Evolutionary conservation across 768 basidiomycete species (phyloP).

Genomic region (Tylopilus balloui): DNA sequence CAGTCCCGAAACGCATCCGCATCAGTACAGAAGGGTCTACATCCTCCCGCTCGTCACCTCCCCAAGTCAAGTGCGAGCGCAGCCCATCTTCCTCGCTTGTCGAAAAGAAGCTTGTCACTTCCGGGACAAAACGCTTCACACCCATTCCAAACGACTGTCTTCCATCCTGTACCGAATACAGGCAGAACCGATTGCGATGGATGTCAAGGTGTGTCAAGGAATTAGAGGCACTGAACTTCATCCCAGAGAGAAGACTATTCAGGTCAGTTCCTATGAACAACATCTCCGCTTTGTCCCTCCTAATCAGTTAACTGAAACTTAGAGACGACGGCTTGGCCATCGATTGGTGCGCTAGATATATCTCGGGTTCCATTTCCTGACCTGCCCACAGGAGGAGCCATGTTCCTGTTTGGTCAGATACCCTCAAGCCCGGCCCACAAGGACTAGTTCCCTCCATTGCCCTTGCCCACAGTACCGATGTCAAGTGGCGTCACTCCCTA

Average conservation of each 20-base stretch:
- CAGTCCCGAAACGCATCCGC: conserved; percentile 12
- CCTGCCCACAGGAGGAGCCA: conserved; percentile 23
- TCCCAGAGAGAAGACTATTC: conserved; percentile 23
- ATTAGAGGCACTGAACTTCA: conserved; percentile 17
- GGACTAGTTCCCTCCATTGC: conserved; percentile 29
- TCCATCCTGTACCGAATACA: conserved; percentile 15
- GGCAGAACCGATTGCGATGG: conserved; percentile 23
- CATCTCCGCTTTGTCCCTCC: not conserved
- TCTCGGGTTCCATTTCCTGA: not conserved
- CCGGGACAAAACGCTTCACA: conserved; percentile 26
- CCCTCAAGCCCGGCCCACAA: conserved; percentile 21
- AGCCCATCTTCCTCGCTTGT: conserved; percentile 11
- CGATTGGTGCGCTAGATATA: conserved; percentile 23
- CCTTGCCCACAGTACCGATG: conserved; percentile 26
- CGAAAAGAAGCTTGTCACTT: conserved; percentile 22
- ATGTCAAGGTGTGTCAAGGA: conserved; percentile 15
- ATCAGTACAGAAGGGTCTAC: not conserved
- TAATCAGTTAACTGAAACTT: not conserved
- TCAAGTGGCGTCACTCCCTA: conserved; percentile 6
- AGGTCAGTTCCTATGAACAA: conserved; percentile 20
- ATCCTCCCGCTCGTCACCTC: not conserved
- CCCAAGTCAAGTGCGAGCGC: conserved; percentile 20
- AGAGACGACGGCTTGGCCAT: conserved; percentile 31
- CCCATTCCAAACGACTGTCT: conserved; percentile 28
- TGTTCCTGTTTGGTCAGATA: conserved; percentile 32